These are phyloP conservation scores for Colletotrichum neosansevieriae DNA, from an alignment of 2,329 filamentous ascomycete species.

Conservation along the genomic window DNA sequence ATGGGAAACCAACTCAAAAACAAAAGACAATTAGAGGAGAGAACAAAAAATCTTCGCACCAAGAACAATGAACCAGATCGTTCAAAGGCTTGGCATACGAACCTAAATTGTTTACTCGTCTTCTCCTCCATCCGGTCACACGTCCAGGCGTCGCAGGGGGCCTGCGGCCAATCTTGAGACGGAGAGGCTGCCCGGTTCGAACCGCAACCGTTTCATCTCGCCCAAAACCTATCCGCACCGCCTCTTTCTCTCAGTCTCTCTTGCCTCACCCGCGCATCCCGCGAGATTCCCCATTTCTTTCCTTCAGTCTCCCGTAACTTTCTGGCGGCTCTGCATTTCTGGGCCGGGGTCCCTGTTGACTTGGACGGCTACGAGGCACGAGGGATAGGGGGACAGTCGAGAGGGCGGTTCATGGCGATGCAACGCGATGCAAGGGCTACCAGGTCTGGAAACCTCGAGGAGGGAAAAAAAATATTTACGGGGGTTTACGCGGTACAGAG, in stretches of 20 bases:
- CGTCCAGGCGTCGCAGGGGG: slow-evolving; percentile 28
- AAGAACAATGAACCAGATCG: slow-evolving; percentile 6
- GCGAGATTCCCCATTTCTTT: not conserved
- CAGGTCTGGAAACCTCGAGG: slow-evolving; percentile 27
- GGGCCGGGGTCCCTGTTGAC: slow-evolving; percentile 7
- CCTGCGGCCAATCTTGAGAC: slow-evolving; percentile 38
- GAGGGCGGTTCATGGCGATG: slow-evolving; percentile 22
- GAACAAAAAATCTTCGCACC: slow-evolving; percentile 1
- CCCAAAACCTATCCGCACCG: slow-evolving; percentile 27
- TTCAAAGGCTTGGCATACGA: slow-evolving; percentile 30
- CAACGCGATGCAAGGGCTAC: slow-evolving; percentile 23
- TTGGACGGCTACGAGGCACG: slow-evolving; percentile 5
- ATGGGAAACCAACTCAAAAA: not conserved
- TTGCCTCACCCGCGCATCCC: slow-evolving; percentile 20
- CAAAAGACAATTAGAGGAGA: not conserved
- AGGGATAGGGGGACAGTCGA: not conserved
- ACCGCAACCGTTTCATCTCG: slow-evolving; percentile 39
- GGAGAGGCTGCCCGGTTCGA: slow-evolving; percentile 36
- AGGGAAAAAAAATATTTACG: not conserved
- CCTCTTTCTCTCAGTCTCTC: slow-evolving; percentile 15
- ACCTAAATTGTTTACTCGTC: slow-evolving; percentile 33
- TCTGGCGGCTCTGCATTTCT: not conserved
- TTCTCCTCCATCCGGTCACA: slow-evolving; percentile 30
- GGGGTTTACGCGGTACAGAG: slow-evolving; percentile 11
- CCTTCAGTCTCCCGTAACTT: not conserved